Percentiles rank a stretch among this genome's conserved stretches.
Evolutionary conservation across 768 basidiomycete genomes (phyloP).

Genomic region (Pulveroboletus sp.): DNA sequence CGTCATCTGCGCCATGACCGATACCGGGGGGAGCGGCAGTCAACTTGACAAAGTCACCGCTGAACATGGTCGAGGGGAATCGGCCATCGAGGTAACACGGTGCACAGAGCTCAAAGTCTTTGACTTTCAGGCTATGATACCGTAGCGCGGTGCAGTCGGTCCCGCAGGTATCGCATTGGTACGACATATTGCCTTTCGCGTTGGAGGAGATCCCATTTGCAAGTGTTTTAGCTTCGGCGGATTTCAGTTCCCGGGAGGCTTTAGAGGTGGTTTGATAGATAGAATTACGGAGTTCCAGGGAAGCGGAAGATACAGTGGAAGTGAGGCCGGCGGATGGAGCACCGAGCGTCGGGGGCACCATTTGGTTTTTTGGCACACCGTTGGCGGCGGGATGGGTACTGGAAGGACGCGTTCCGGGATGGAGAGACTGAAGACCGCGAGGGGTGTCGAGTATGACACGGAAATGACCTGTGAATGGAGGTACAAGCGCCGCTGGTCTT

Average conservation of each 20-base stretch:
- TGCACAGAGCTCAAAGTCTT: conserved; percentile 85
- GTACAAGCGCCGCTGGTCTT: conserved; percentile 88
- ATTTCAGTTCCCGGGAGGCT: conserved; percentile 64
- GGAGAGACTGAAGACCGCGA: conserved; percentile 90
- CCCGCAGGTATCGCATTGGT: conserved; percentile 91
- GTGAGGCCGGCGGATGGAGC: conserved; percentile 15
- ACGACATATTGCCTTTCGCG: conserved; percentile 48
- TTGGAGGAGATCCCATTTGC: conserved; percentile 47
- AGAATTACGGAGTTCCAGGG: conserved; percentile 80
- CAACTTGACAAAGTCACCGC: conserved; percentile 93
- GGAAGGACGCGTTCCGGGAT: conserved; percentile 67
- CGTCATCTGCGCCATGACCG: conserved; percentile 45
- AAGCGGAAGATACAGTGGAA: conserved; percentile 45
- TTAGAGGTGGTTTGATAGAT: conserved; percentile 89
- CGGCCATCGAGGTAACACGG: conserved; percentile 95
- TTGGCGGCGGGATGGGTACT: conserved; percentile 45
- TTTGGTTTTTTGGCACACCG: conserved; percentile 40
- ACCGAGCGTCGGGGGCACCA: conserved; percentile 16
- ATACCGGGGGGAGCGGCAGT: conserved; percentile 38
- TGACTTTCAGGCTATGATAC: conserved; percentile 91
- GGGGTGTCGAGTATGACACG: conserved; percentile 96
- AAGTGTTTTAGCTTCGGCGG: conserved; percentile 64
- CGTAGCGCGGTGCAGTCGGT: conserved; percentile 85
- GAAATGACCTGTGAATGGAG: conserved; percentile 99
- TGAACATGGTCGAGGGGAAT: conserved; percentile 94